Conservation (phyloP, 1,284 basidiomycete species). For the Tilletiaria anomala region DNA sequence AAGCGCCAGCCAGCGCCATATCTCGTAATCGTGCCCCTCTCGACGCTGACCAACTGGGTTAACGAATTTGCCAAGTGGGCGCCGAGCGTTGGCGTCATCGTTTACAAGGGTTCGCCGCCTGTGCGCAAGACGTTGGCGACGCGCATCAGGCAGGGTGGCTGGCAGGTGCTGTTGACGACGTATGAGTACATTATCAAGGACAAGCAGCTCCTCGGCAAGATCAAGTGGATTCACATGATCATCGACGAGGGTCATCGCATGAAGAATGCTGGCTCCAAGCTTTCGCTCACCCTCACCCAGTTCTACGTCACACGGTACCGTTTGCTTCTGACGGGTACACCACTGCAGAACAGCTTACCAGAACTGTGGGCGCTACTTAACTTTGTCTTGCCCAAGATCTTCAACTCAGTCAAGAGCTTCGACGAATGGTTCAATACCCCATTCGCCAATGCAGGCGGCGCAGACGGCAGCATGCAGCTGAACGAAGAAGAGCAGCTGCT, state of each 20-base stretch:
- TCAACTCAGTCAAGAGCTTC: conserved; percentile 98
- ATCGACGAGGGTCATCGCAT: conserved; percentile 71
- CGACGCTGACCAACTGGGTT: conserved; percentile 39
- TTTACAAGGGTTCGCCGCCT: conserved; percentile 38
- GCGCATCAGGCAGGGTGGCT: conserved; percentile 29
- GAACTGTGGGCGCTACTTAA: conserved; percentile 97
- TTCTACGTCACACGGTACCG: conserved; percentile 88
- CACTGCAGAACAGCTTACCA: conserved; percentile 94
- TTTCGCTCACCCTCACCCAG: conserved; percentile 79
- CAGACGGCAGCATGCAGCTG: conserved; percentile 81
- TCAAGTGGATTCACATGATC: conserved; percentile 40
- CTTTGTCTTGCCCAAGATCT: conserved; percentile 93
- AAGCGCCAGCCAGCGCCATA: conserved; percentile 39
- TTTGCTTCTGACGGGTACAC: conserved; percentile 92
- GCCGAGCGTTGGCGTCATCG: conserved; percentile 29
- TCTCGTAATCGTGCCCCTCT: conserved; percentile 39
- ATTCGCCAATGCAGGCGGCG: conserved; percentile 78
- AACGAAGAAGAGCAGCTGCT: conserved; percentile 99
- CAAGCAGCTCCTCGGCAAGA: conserved; percentile 38
- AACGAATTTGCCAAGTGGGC: conserved; percentile 40
- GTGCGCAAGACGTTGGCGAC: conserved; percentile 30
- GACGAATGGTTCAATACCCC: conserved; percentile 99
- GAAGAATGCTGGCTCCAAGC: conserved; percentile 96
- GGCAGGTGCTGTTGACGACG: conserved; percentile 37
- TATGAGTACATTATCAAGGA: conserved; percentile 41